A percentile compares a stretch with the other conserved stretches of the same genome.
These are phyloP conservation scores for Anethum foeniculum DNA, from an alignment of 140 eudicot genomes.

Conservation along the genomic window DNA sequence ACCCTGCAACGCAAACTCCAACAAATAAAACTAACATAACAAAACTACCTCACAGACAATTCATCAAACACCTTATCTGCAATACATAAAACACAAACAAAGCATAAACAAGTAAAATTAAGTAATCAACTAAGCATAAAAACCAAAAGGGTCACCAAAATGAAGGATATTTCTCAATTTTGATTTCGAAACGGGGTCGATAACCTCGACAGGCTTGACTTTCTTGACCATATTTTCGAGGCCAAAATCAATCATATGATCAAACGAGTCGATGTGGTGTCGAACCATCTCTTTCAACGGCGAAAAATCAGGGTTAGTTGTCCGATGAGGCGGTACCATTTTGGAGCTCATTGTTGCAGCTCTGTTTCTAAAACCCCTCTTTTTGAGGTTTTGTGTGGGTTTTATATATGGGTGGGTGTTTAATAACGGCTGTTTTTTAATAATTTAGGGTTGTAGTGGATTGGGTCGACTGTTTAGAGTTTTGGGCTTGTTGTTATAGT, in stretches of 20 bases:
- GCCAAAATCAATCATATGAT: constrained; percentile 63
- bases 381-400: neutral
- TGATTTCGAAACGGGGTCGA: constrained; percentile 28
- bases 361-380: neutral
- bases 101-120: neutral
- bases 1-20: neutral
- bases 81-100: neutral
- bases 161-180: constrained; percentile 88
- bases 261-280: constrained; percentile 79
- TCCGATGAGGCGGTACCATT: constrained; percentile 35
- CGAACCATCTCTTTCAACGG: constrained; percentile 54
- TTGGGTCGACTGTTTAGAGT: neutral
- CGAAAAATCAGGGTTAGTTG: constrained; percentile 43
- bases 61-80: neutral
- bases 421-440: neutral
- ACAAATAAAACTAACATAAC: neutral
- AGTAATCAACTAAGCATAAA: neutral
- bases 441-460: neutral
- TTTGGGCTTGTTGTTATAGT: neutral
- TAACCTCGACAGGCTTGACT: constrained; percentile 52
- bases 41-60: neutral
- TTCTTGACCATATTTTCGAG: constrained; percentile 43
- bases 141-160: neutral
- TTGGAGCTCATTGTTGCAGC: neutral
- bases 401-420: neutral